Percentiles rank a stretch among this genome's conserved stretches.
These are phyloP conservation scores for Podaxis sp. DNA, from an alignment of 768 basidiomycete genomes.

Conservation along the genomic window DNA sequence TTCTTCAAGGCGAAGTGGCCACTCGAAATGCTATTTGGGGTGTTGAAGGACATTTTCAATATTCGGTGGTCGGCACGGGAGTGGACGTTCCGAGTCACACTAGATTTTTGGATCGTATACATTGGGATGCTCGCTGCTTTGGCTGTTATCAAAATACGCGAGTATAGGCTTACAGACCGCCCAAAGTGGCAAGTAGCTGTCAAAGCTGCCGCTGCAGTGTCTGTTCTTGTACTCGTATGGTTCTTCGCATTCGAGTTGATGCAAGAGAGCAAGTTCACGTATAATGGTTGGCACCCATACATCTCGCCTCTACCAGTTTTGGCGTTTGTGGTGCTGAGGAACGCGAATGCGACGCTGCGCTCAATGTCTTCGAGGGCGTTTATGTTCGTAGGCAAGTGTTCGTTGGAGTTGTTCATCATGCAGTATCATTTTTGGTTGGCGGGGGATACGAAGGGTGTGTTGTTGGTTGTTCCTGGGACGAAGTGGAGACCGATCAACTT, in stretches of 20 bases:
- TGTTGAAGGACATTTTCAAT: constrained; percentile 62
- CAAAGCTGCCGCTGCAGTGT: constrained; percentile 47
- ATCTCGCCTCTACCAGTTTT: constrained; percentile 79
- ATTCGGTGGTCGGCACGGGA: constrained; percentile 85
- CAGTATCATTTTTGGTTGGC: constrained; percentile 90
- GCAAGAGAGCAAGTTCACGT: constrained; percentile 77
- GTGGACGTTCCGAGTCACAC: constrained; percentile 85
- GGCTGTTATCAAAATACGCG: constrained; percentile 71
- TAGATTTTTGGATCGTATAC: constrained; percentile 90
- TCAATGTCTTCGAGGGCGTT: constrained; percentile 68
- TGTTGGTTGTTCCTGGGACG: constrained; percentile 76
- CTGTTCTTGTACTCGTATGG: constrained; percentile 61
- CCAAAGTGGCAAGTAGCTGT: constrained; percentile 58
- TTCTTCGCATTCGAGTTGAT: constrained; percentile 81
- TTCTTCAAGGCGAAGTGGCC: constrained; percentile 66
- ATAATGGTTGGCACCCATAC: constrained; percentile 85
- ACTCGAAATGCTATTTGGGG: constrained; percentile 59
- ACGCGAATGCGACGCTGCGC: constrained; percentile 68
- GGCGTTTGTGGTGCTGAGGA: constrained; percentile 74
- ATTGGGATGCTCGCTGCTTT: constrained; percentile 80
- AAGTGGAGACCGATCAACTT: constrained; percentile 77
- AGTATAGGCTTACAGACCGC: constrained; percentile 67
- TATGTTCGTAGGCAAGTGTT: constrained; percentile 82
- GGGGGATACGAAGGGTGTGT: constrained; percentile 77
- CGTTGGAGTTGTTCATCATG: constrained; percentile 88